phyloP scores from a whole-genome alignment of 1,284 basidiomycete genomes.

The Moesziomyces parantarcticus region DNA sequence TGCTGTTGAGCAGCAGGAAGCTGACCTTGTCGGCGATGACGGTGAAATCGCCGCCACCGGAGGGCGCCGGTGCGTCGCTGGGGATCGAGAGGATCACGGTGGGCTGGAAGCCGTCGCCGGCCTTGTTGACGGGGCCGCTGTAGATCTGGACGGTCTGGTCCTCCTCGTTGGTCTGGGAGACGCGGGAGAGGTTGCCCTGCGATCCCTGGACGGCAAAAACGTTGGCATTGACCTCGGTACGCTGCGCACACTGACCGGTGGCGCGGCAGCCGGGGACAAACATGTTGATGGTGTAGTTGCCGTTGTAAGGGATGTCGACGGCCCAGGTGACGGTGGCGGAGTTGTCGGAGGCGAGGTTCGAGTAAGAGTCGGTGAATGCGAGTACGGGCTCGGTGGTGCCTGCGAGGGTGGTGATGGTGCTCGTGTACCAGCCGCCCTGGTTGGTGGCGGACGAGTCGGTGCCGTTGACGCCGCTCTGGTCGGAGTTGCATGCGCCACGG shows the following conservation, averaged over 20 bases:
- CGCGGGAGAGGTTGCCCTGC: constrained; percentile 70
- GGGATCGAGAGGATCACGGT: constrained; percentile 56
- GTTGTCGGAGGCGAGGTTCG: constrained; percentile 73
- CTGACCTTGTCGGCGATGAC: constrained; percentile 75
- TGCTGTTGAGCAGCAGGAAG: constrained; percentile 55
- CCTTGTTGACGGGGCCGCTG: constrained; percentile 79
- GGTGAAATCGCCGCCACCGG: constrained; percentile 77
- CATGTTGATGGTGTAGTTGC: constrained; percentile 84
- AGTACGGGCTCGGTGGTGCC: constrained; percentile 83
- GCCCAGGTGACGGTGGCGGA: constrained; percentile 84
- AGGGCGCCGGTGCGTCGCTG: constrained; percentile 71
- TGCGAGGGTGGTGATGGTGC: constrained; percentile 70
- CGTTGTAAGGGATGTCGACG: constrained; percentile 87
- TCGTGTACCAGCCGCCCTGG: constrained; percentile 57
- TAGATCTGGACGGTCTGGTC: constrained; percentile 79
- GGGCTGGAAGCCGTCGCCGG: constrained; percentile 42
- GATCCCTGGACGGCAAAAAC: constrained; percentile 75
- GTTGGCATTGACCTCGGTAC: constrained; percentile 84
- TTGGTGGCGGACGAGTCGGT: constrained; percentile 50
- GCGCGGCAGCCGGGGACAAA: constrained; percentile 86
- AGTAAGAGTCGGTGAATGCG: constrained; percentile 76
- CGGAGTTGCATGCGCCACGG: constrained; percentile 51
- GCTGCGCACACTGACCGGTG: constrained; percentile 80
- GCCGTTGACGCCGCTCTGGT: constrained; percentile 52
- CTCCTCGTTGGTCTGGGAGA: constrained; percentile 79